Evolutionary conservation across 2,329 filamentous ascomycete species (phyloP), one percentile per base, ranked within the genome.

Genomic region (Ophiocordyceps camponoti-saundersi): DNA sequence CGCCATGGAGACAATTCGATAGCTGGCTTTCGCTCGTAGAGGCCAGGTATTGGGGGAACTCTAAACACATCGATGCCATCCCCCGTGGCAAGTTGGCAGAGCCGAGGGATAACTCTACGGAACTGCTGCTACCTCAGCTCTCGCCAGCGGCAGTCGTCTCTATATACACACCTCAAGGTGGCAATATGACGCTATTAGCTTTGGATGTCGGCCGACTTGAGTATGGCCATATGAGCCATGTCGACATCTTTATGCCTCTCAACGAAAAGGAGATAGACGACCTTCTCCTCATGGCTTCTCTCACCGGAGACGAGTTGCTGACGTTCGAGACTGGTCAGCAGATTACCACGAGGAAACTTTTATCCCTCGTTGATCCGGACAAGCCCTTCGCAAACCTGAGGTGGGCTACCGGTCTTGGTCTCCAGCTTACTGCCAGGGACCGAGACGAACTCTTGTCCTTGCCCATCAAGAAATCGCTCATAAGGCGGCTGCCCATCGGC

Each of bases 211-310:
- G 46, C 42, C 16, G 23, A 6, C 41, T 47, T 21, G 46, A 47
- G 15, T 47, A 47, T 18, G 29, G 46, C 42, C 46, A 47, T 22
- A 44, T 47, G 46, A 47, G 46, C 42, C 46, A 47, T 15, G 30
- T 47, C 4, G 46, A 47, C 11, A 26, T 47, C 22, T 47, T 47
- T 20, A 30, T 47, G 18, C 46, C 46, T 11, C 42, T 47, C 2
- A 11, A 23, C 11, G 20, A 44, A n/a, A 32, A 29, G 3, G 20
- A 16, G 15, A 23, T 47, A 6, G 42, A 47, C 32, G 46, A 47
- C 11, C 41, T 47, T 2, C 42, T 47, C 4, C 30, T 43, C 29
- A 23, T 22, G 15, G 32, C 15, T n/a, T 32, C 32, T 21, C 42
- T 47, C 13, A 47, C 21, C 18, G 46, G 46, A 20, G 30, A 47